Evolutionary conservation across 139 green algal species (phyloP), one percentile per base, ranked within the genome.

Genomic region (Auxenochlorella protothecoides): DNA sequence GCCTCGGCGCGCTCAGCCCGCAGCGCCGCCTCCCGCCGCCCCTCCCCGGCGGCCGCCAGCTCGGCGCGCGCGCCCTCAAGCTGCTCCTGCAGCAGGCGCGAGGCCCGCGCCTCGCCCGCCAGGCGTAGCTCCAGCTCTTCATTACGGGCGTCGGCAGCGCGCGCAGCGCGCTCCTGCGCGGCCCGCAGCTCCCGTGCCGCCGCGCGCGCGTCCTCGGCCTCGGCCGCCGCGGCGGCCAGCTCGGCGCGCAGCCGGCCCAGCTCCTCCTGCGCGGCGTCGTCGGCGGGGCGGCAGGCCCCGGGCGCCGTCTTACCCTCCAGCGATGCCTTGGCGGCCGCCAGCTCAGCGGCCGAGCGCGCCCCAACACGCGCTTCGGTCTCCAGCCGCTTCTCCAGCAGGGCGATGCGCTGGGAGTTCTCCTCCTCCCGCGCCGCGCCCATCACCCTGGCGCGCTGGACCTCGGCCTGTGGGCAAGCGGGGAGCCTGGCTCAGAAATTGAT

Each of bases 41-140:
- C 51, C 68, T 74, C 63, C 9, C 56, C 63, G 63, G 53, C 51
- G 4, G 5, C 53, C 65, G 73, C 65, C 6, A 65, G 64, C 52
- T 52, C 15, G 6, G 61, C 53, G 6, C 63, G 52, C 11, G 69
- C 69, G 56, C 62, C 65, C 13, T 66, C 71, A 54, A 80, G 57
- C 68, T 72, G 76, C 65, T 66, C 53, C 65, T 72, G 70, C 65
- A 74, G 68, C 70, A 72, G 53, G 52, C 68, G 65, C 9, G 66
- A 16, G 16, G 68, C 27, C 27, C 27, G 27, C 27, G 27, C 27
- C 27, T 44, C 27, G 27, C 27, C 27, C 1, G 27, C 27, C 27
- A 44, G 27, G 27, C 27, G 27, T 44, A 44, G 27, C 27, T 44
- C 27, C 27, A 44, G 27, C 27, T 44, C 27, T 44, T 44, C 27